Conservation (phyloP, 78 protist species). For the Dictyostelium citrinum region DNA sequence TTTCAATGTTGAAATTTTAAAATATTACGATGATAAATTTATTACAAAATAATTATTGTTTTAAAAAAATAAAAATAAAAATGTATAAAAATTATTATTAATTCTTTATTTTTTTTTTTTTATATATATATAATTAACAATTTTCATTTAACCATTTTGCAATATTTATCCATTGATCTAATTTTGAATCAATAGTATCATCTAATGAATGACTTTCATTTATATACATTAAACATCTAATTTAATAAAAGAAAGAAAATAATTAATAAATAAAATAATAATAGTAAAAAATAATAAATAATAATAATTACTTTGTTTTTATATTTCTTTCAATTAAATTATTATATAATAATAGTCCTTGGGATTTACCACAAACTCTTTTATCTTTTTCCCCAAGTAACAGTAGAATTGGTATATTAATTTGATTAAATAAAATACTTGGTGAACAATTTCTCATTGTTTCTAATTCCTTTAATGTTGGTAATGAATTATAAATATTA, state of each 20-base stretch:
- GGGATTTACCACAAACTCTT: conserved; percentile 16
- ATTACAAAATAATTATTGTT: not conserved
- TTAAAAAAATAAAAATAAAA: not conserved
- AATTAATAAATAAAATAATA: too few species aligned
- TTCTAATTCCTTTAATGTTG: conserved; percentile 11
- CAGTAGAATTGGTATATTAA: conserved; percentile 16
- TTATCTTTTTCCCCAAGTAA: conserved; percentile 39
- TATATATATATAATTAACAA: not conserved
- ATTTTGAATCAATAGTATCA: conserved; percentile 37
- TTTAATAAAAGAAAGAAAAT: not conserved
- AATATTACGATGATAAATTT: not conserved
- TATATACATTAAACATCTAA: conserved; percentile 23
- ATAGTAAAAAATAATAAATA: too few species aligned
- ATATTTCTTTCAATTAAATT: conserved; percentile 26
- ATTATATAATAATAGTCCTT: conserved; percentile 25
- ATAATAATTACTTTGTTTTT: not conserved
- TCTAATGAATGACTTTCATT: conserved; percentile 26
- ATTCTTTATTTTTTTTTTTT: not conserved
- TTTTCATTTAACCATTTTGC: conserved; percentile 46
- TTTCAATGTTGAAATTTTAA: not conserved
- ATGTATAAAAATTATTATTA: not conserved
- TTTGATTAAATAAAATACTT: not conserved
- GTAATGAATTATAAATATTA: not conserved
- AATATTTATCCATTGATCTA: conserved; percentile 65
- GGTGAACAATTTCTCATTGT: conserved; percentile 67